These are phyloP conservation scores for Lactarius quietus DNA, from an alignment of 768 basidiomycete species.

Conservation along the genomic window DNA sequence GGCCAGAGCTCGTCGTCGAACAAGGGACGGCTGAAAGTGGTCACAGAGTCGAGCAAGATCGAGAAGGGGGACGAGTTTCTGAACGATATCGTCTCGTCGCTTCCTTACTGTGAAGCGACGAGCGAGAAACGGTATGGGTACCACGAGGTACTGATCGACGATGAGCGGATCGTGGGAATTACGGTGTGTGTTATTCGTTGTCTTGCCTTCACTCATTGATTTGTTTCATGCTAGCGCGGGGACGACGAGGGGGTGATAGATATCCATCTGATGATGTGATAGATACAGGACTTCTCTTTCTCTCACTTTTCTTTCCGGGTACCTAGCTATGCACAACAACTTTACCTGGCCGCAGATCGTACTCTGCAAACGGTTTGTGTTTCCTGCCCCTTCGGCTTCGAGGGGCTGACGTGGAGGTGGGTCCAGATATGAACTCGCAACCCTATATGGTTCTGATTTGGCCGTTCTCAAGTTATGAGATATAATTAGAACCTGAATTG, in stretches of 20 bases:
- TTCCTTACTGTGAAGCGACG: constrained; percentile 22
- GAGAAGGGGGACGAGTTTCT: constrained; percentile 18
- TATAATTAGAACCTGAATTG: constrained; percentile 4
- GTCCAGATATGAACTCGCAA: not conserved
- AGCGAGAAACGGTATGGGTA: constrained; percentile 24
- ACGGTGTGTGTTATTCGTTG: constrained; percentile 8
- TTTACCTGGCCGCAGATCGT: not conserved
- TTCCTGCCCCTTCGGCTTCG: too few relatives aligned
- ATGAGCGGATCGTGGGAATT: constrained; percentile 21
- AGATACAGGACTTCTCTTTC: not conserved
- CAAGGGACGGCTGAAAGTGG: constrained; percentile 9
- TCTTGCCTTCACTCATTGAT: not conserved
- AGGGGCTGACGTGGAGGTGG: not conserved
- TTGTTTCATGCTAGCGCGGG: constrained; percentile 3
- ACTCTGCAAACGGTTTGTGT: not conserved
- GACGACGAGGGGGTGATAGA: constrained; percentile 16
- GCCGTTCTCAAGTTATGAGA: constrained; percentile 8
- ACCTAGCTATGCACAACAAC: not conserved
- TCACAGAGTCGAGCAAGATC: constrained; percentile 18
- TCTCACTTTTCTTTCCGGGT: constrained; percentile 2
- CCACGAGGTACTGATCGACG: constrained; percentile 21
- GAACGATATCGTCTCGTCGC: constrained; percentile 19
- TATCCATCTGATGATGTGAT: constrained; percentile 17
- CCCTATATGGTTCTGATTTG: not conserved
- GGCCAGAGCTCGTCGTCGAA: not conserved